Conservation (phyloP, 306 rosid species). For the Fragaria iinumae region DNA sequence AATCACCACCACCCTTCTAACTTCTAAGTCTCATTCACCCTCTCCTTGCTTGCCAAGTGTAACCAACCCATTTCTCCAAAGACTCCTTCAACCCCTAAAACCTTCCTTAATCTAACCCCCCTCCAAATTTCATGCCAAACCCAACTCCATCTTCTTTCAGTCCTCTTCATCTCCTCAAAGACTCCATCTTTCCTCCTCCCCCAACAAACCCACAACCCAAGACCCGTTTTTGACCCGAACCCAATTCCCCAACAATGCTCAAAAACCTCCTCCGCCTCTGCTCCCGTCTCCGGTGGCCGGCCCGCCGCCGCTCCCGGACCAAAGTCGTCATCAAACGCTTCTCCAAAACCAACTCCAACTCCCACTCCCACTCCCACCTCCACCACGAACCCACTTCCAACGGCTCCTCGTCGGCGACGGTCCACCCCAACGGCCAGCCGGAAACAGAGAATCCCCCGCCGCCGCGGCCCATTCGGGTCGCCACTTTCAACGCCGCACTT, state of each 20-base stretch:
- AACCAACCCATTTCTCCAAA: constrained; percentile 25
- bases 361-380: constrained; percentile 28
- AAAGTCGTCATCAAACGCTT: constrained; percentile 45
- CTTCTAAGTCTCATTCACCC: constrained; percentile 16
- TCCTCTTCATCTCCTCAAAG: not conserved
- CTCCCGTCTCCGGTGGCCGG: constrained; percentile 60
- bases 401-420: constrained; percentile 38
- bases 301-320: constrained; percentile 44
- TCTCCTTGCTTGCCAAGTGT: constrained; percentile 39
- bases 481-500: constrained; percentile 92
- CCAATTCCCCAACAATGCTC: constrained; percentile 45
- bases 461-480: constrained; percentile 50
- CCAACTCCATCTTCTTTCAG: not conserved
- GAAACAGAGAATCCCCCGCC: constrained; percentile 15
- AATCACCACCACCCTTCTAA: not conserved
- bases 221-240: constrained; percentile 13
- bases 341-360: constrained; percentile 31
- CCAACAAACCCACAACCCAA: not conserved
- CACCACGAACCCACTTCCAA: constrained; percentile 27
- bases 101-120: not conserved
- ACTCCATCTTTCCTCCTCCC: constrained; percentile 21
- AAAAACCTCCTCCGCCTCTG: constrained; percentile 59
- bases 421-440: constrained; percentile 49
- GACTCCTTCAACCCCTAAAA: constrained; percentile 6
- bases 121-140: constrained; percentile 25